Base-by-base conservation (phyloP, 257 asterid species). In the Verbena officinalis region DNA sequence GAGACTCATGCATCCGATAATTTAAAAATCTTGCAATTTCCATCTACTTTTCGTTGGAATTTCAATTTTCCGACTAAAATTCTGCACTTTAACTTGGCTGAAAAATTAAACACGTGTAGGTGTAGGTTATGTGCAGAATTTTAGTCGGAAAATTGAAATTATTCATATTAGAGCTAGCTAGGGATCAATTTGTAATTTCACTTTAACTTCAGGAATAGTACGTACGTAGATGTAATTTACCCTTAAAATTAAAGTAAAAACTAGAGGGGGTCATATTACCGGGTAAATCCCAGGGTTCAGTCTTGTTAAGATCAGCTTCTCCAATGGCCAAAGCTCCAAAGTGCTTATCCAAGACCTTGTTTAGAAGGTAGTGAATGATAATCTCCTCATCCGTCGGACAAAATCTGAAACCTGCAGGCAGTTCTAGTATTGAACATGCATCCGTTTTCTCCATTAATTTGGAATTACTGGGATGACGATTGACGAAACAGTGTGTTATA, bases 271-370 rank as follows among this genome's bases (percentile, higher is more conserved):
- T 42, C 11, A 12, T 22, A 24, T 77, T 83, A 88, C 96, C 70
- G 17, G 95, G 96, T 50, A 88, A 82, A 75, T 88, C 96, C 96
- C 95, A 88, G 0, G 96, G 96, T 76, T 88, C 96, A 55, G 78
- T 83, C 75, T 67, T 81, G 73, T 86, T 88, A 76, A 88, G 79
- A 78, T 88, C 88, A 50, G 84, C 86, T 49, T 83, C 91, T 7
- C 73, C 82, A 12, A 88, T 72, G 38, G 91, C 85, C 20, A 62
- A 22, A 3, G 96, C 74, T 2, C 60, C 22, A 55, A 86, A 86
- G n/a, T 77, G 12, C 3, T 46, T 31, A 36, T 86, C 75, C 52
- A 73, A 48, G 1, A 77, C 89, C 77, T 86, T 88, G 27, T 78
- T 80, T 3, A 66, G 59, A 50, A 88, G 86, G 55, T 88, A 88